Conservation (phyloP, 2,329 filamentous ascomycete genomes). For the Botrytis porri region DNA sequence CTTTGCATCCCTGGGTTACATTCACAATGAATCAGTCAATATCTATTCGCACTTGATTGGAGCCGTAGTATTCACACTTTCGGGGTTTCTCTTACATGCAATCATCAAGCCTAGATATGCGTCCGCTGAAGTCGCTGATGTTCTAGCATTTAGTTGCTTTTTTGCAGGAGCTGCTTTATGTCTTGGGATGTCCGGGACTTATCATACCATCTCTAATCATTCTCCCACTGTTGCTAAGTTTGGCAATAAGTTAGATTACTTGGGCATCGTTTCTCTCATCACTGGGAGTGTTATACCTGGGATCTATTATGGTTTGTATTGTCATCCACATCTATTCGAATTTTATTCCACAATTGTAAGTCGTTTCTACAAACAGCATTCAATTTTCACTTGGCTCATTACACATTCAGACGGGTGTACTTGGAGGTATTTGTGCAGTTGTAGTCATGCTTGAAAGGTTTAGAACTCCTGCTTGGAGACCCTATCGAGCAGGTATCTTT, state of each 20-base stretch:
- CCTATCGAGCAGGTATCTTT: conserved; percentile 87
- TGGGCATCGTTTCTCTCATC: conserved; percentile 88
- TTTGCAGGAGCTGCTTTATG: conserved; percentile 71
- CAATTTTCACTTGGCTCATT: conserved; percentile 7
- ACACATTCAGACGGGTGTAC: conserved; percentile 62
- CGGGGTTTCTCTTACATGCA: conserved; percentile 52
- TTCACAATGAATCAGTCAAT: conserved; percentile 65
- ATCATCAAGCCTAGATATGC: conserved; percentile 64
- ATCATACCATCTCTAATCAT: conserved; percentile 83
- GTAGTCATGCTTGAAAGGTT: conserved; percentile 82
- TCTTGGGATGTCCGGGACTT: conserved; percentile 79
- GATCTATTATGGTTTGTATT: conserved; percentile 83
- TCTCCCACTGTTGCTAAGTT: conserved; percentile 72
- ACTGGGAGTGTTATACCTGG: conserved; percentile 88
- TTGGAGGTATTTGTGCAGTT: conserved; percentile 72
- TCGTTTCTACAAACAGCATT: background rate
- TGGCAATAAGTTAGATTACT: conserved; percentile 92
- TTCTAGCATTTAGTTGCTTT: conserved; percentile 74
- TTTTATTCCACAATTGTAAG: conserved; percentile 59
- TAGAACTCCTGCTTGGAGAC: conserved; percentile 77
- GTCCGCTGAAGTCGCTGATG: conserved; percentile 58
- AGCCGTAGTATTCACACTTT: conserved; percentile 54
- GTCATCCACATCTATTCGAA: conserved; percentile 60
- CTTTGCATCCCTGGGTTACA: conserved; percentile 55
- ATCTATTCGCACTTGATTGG: conserved; percentile 71